Evolutionary conservation across 768 basidiomycete genomes (phyloP).

Genomic region (Kwoniella bestiolae): DNA sequence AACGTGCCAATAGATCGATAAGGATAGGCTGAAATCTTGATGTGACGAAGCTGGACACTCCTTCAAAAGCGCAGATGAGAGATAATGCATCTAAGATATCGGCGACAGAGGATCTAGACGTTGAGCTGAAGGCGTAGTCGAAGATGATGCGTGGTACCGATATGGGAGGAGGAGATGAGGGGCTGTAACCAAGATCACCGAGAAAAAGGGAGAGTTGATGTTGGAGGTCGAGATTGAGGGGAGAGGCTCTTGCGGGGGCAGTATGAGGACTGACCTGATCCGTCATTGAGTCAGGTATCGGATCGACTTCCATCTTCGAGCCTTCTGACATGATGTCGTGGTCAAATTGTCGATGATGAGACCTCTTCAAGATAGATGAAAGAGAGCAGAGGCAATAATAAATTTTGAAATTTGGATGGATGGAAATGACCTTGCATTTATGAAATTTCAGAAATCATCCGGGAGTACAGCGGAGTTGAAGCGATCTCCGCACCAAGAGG

Average conservation of each 20-base stretch:
- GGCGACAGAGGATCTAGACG: background rate
- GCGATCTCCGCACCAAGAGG: background rate
- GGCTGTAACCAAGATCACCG: conserved; percentile 23
- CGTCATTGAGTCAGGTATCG: background rate
- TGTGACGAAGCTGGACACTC: conserved; percentile 69
- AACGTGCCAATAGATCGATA: conserved; percentile 77
- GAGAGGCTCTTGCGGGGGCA: background rate
- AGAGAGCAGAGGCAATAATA: background rate
- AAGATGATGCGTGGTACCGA: conserved; percentile 28
- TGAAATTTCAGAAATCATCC: conserved; percentile 22
- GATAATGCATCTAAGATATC: conserved; percentile 66
- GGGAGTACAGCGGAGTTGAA: conserved; percentile 4
- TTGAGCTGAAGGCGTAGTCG: conserved; percentile 17
- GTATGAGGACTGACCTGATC: background rate
- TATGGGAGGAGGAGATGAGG: conserved; percentile 9
- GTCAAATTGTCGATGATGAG: background rate
- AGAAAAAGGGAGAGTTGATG: conserved; percentile 14
- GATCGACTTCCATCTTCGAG: background rate
- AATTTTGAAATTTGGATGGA: background rate
- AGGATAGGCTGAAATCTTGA: conserved; percentile 74
- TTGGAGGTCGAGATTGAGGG: conserved; percentile 18
- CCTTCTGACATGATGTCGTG: conserved; percentile 12
- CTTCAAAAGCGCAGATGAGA: conserved; percentile 65
- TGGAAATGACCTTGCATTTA: conserved; percentile 1
- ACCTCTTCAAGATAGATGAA: background rate